A percentile compares a stretch with the other conserved stretches of the same genome.
Conservation (phyloP, 169 alveolate species). For the Amoebophrya sp. region DNA sequence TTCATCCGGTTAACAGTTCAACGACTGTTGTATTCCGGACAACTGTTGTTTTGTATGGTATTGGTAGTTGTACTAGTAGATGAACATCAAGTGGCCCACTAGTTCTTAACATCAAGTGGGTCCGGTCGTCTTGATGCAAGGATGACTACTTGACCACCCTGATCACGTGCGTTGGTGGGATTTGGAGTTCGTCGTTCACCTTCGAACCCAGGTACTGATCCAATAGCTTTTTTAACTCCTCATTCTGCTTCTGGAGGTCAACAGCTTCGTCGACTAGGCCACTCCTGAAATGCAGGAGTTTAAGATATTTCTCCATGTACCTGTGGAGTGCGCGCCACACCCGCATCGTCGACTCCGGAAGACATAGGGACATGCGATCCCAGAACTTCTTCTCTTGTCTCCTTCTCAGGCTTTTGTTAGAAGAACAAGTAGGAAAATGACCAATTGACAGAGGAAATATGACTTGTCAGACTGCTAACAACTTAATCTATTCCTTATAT, state of each 20-base stretch:
- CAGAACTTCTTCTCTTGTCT: conserved; percentile 33
- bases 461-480: no score
- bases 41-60: no score
- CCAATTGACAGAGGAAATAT: no score
- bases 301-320: background rate
- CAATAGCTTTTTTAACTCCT: conserved; percentile 39
- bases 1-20: no score
- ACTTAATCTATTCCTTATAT: no score
- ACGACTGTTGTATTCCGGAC: no score
- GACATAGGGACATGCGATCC: conserved; percentile 30
- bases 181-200: conserved; percentile 52
- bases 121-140: no score
- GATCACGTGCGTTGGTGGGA: conserved; percentile 45
- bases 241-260: background rate
- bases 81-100: no score
- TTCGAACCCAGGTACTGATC: conserved; percentile 46
- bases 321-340: conserved; percentile 22
- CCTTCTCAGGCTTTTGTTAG: background rate
- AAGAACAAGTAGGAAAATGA: background rate
- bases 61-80: no score
- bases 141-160: conserved; percentile 24
- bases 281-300: background rate
- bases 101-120: no score
- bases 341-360: conserved; percentile 31
- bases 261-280: background rate